Conservation (phyloP, 2,329 filamentous ascomycete genomes). For the Trichoderma brevicompactum region DNA sequence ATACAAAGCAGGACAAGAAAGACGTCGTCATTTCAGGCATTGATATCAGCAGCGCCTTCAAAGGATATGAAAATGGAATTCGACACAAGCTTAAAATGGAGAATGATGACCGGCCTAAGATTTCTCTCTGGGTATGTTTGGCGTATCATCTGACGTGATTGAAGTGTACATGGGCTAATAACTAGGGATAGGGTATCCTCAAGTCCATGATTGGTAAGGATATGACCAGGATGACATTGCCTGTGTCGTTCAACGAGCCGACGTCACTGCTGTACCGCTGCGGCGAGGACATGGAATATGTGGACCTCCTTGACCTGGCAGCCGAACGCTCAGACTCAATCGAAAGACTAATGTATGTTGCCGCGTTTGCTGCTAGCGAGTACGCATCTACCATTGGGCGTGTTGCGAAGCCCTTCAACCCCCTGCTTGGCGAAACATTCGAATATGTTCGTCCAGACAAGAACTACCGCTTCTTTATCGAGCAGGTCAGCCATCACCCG, state of each 20-base stretch:
- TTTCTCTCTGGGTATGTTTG: conserved; percentile 85
- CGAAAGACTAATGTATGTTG: conserved; percentile 91
- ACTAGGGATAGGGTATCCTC: conserved; percentile 72
- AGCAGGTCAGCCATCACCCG: conserved; percentile 97
- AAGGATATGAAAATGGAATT: conserved; percentile 88
- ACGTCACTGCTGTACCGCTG: conserved; percentile 94
- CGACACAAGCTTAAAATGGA: conserved; percentile 83
- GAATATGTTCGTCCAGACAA: conserved; percentile 96
- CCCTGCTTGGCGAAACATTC: conserved; percentile 92
- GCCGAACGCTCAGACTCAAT: conserved; percentile 84
- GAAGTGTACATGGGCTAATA: conserved; percentile 32
- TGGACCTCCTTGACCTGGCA: conserved; percentile 86
- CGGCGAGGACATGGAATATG: conserved; percentile 97
- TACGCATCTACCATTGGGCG: conserved; percentile 96
- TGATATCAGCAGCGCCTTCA: conserved; percentile 78
- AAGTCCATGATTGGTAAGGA: conserved; percentile 99
- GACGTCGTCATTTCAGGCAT: conserved; percentile 49
- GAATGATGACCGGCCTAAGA: conserved; percentile 88
- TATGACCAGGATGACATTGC: conserved; percentile 99
- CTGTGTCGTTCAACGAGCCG: conserved; percentile 97
- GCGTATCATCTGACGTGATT: background rate
- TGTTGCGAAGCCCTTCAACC: conserved; percentile 98
- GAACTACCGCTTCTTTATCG: conserved; percentile 96
- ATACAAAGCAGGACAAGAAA: conserved; percentile 50
- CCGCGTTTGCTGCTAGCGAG: conserved; percentile 93